Evolutionary conservation across 495 filamentous ascomycete species (phyloP).

Genomic region (Schizothecium vesticola): DNA sequence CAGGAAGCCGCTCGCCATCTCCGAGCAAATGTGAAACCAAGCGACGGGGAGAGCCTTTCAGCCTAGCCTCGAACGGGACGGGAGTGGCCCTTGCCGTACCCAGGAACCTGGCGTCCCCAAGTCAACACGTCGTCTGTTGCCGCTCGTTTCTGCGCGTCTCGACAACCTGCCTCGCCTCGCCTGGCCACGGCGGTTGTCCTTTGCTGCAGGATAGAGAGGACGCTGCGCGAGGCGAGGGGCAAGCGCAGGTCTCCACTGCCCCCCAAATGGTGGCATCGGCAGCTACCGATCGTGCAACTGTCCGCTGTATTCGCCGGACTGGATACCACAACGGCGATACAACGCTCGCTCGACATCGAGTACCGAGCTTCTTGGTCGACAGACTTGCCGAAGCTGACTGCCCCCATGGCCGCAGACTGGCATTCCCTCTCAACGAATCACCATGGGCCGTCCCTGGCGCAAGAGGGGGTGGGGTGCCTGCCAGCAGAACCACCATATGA

Average conservation of each 20-base stretch:
- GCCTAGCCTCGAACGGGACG: conserved; percentile 21
- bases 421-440: conserved; percentile 16
- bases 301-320: conserved; percentile 22
- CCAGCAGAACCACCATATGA: not conserved
- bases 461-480: conserved; percentile 7
- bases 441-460: conserved; percentile 4
- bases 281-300: conserved; percentile 27
- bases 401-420: conserved; percentile 22
- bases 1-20: conserved; percentile 2
- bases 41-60: conserved; percentile 15
- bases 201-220: not conserved
- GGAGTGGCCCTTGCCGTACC: conserved; percentile 17
- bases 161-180: not conserved
- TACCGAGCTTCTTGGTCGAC: conserved; percentile 5
- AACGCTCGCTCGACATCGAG: conserved; percentile 9
- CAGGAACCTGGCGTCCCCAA: conserved; percentile 21
- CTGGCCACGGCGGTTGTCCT: not conserved
- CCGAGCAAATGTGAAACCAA: conserved; percentile 18
- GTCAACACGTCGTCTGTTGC: conserved; percentile 11
- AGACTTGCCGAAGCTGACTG: conserved; percentile 14
- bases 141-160: conserved; percentile 14
- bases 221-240: conserved; percentile 4
- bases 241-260: conserved; percentile 7
- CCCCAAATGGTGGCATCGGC: conserved; percentile 18
- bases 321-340: conserved; percentile 16